phyloP scores from a whole-genome alignment of 768 basidiomycete genomes.

The Tricholoma flavovirens region DNA sequence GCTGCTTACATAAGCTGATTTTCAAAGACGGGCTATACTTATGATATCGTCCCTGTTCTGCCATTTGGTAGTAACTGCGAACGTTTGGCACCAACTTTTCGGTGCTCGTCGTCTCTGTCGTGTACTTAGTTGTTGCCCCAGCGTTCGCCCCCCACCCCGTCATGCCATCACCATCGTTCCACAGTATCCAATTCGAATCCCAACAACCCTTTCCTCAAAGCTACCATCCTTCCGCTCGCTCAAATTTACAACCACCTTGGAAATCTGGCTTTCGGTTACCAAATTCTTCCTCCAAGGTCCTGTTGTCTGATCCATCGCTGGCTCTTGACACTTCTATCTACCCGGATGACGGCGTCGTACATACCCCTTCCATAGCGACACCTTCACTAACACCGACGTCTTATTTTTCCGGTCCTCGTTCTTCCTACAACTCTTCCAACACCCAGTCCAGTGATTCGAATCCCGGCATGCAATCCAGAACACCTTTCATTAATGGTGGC shows the following conservation, averaged over 20 bases:
- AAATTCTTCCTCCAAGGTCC: constrained; percentile 52
- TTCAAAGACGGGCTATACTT: background rate
- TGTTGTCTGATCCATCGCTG: constrained; percentile 36
- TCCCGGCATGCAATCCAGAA: constrained; percentile 24
- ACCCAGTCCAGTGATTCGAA: constrained; percentile 72
- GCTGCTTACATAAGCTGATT: constrained; percentile 4
- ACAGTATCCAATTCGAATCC: constrained; percentile 11
- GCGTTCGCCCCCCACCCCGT: constrained; percentile 1
- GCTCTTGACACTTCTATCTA: constrained; percentile 45
- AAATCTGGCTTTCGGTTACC: constrained; percentile 71
- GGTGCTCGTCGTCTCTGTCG: background rate
- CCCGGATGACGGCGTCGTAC: constrained; percentile 27
- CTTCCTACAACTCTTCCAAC: constrained; percentile 75
- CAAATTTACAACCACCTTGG: constrained; percentile 44
- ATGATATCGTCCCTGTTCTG: background rate
- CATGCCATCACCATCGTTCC: constrained; percentile 19
- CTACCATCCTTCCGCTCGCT: constrained; percentile 20
- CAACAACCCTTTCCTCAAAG: constrained; percentile 13
- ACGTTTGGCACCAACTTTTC: background rate
- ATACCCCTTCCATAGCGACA: constrained; percentile 39
- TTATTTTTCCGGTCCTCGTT: constrained; percentile 56
- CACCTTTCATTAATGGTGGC: constrained; percentile 19
- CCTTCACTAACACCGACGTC: constrained; percentile 51
- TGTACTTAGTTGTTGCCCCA: constrained; percentile 1
- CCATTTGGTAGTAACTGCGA: background rate